These are phyloP conservation scores for Lactarius hatsudake DNA, from an alignment of 768 basidiomycete genomes.

Conservation along the genomic window DNA sequence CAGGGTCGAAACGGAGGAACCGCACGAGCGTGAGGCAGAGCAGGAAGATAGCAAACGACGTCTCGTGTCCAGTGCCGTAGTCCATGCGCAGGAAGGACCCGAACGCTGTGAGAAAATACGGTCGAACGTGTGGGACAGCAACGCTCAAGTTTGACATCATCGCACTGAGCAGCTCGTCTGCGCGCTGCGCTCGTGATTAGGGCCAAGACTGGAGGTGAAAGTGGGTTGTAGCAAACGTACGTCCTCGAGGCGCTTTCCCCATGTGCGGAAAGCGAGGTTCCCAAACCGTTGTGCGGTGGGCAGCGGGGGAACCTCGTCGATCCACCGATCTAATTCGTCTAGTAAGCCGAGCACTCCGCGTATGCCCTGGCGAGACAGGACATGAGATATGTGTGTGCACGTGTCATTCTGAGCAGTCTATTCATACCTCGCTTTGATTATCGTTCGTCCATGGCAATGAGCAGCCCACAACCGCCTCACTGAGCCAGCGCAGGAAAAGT, in stretches of 20 bases:
- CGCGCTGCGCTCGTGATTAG: conserved; percentile 43
- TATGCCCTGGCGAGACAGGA: conserved; percentile 42
- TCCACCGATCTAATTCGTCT: conserved; percentile 66
- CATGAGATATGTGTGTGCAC: conserved; percentile 10
- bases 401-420: background rate
- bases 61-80: conserved; percentile 96
- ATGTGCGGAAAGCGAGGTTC: conserved; percentile 85
- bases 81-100: conserved; percentile 90
- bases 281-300: conserved; percentile 83
- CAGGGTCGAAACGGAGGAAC: conserved; percentile 53
- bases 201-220: conserved; percentile 13
- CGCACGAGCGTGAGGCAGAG: conserved; percentile 68
- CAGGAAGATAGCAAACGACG: conserved; percentile 80
- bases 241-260: conserved; percentile 76
- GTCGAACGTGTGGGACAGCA: conserved; percentile 63
- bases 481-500: conserved; percentile 72
- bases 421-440: conserved; percentile 30
- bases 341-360: conserved; percentile 53
- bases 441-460: conserved; percentile 44
- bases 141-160: conserved; percentile 47
- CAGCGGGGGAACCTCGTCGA: conserved; percentile 76
- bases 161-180: conserved; percentile 46
- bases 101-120: conserved; percentile 80
- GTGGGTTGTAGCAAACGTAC: conserved; percentile 39
- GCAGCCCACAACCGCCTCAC: conserved; percentile 71